Evolutionary conservation across 352 stramenopile species (phyloP).

Genomic region (Aphanomyces euteiches): DNA sequence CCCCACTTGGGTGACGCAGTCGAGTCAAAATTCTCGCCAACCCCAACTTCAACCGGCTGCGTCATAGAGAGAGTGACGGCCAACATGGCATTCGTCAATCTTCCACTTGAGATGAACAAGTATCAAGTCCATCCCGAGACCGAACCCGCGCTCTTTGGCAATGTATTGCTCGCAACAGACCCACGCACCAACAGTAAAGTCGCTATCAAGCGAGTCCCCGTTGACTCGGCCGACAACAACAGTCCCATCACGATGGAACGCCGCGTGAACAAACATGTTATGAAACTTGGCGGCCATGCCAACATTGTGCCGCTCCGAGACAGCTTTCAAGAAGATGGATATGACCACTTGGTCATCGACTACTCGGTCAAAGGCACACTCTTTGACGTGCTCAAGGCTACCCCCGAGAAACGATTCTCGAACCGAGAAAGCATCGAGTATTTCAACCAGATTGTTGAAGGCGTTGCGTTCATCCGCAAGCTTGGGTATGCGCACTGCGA

Average conservation of each 20-base stretch:
- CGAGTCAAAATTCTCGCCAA: constrained; percentile 4
- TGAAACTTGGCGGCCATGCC: constrained; percentile 17
- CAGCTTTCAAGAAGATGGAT: constrained; percentile 20
- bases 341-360: constrained; percentile 19
- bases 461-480: constrained; percentile 81
- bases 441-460: constrained; percentile 74
- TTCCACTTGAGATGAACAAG: not conserved
- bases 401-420: constrained; percentile 17
- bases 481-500: constrained; percentile 89
- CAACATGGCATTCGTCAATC: not conserved
- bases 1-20: not conserved
- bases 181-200: not conserved
- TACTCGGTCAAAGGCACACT: constrained; percentile 13
- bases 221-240: not conserved
- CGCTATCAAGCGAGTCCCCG: constrained; percentile 10
- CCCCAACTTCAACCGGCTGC: constrained; percentile 1
- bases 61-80: not conserved
- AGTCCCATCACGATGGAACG: constrained; percentile 21
- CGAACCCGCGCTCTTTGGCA: constrained; percentile 5
- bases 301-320: constrained; percentile 23
- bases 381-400: constrained; percentile 17
- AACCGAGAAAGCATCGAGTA: constrained; percentile 5
- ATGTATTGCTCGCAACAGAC: constrained; percentile 24
- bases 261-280: constrained; percentile 15
- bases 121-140: too few species aligned